Base-by-base conservation (phyloP, 2,329 filamentous ascomycete genomes). In the Paramyrothecium roridum region DNA sequence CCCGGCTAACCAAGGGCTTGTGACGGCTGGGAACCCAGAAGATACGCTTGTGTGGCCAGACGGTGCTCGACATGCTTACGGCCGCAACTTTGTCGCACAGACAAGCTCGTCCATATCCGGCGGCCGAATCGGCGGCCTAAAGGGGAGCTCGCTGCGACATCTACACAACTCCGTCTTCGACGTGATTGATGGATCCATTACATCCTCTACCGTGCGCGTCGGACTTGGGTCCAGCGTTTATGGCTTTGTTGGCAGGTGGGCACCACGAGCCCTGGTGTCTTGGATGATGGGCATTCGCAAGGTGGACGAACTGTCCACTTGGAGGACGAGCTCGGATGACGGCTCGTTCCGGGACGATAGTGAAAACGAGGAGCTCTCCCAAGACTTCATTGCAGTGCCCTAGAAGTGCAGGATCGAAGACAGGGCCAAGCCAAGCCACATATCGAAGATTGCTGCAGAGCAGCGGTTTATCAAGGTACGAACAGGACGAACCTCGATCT, bases 161-260 rank as follows among this genome's bases (percentile, higher is more conserved):
- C 80, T 99, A 54, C 90, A 98, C 73, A 88, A 91, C 66, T 87
- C 90, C 2, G 88, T 99, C 11, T 96, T 97, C 68, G 93, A 98
- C 69, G 90, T 95, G 34, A 83, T 98, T 54, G 87, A 90, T 60
- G 82, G 84, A 47, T 82, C 79, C 19, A 78, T 82, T 61, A 82
- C 80, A 23, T 78, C 77, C 49, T 77, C 83, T 37, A 83, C 89
- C 1, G 83, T 93, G 60, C 87, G 90, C 56, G 88, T 97, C 17
- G 95, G 95, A 1, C 84, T 92, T 52, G 95, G 95, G 8, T 91
- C 91, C 52, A 80, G 88, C 54, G 80, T 92, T 1, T 98, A 98
- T 71, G 89, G 90, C 43, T 80, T 97, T 30, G 88, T 98, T 8
- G 95, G 93, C 7, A 82, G 84, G 43, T 93, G 88, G 83, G 81